Conservation (phyloP, 2,329 filamentous ascomycete genomes). For the Clarireedia paspali region DNA sequence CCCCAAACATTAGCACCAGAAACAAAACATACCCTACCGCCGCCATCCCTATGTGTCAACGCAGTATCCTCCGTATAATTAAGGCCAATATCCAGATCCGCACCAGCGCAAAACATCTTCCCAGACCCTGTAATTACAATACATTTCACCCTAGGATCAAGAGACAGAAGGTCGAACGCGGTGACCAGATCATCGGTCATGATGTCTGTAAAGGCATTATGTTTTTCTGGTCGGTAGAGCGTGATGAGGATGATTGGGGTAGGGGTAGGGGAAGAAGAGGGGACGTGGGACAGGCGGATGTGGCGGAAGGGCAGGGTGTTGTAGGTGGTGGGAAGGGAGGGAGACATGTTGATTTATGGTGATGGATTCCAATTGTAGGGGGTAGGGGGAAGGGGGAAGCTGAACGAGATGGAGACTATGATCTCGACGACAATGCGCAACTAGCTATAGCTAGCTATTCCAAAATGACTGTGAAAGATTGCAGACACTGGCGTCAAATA, state of each 20-base stretch:
- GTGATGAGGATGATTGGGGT: conserved; percentile 57
- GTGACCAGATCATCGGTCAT: conserved; percentile 55
- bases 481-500: too few relatives aligned
- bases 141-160: conserved; percentile 45
- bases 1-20: neutral
- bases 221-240: conserved; percentile 54
- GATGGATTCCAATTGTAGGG: too few relatives aligned
- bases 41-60: conserved; percentile 36
- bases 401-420: too few relatives aligned
- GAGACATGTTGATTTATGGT: neutral
- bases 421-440: too few relatives aligned
- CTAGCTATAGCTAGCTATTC: too few relatives aligned
- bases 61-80: conserved; percentile 15
- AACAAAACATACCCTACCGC: conserved; percentile 32
- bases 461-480: too few relatives aligned
- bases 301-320: conserved; percentile 35
- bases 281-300: conserved; percentile 43
- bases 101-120: conserved; percentile 49
- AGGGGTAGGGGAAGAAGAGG: conserved; percentile 41
- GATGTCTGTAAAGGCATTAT: conserved; percentile 61
- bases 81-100: conserved; percentile 24
- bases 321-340: conserved; percentile 32
- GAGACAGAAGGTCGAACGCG: conserved; percentile 43
- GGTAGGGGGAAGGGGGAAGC: too few relatives aligned
- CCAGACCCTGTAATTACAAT: conserved; percentile 47